Conservation (phyloP, 805 yeast genomes). For the Starmera caribaea region DNA sequence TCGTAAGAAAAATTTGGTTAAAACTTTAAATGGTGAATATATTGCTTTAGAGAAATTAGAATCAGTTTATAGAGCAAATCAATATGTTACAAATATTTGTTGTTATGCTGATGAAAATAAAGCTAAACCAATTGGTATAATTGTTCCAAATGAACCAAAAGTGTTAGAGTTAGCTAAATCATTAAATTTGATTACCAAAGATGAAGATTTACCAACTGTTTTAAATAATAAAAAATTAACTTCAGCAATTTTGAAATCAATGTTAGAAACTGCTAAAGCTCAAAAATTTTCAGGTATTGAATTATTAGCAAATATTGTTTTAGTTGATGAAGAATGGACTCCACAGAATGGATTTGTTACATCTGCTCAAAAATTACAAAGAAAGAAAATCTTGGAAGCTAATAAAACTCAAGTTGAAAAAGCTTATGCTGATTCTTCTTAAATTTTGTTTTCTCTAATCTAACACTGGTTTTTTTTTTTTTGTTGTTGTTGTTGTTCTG, state of each 20-base stretch:
- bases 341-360: conserved; percentile 93
- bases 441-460: neutral
- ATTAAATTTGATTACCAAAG: conserved; percentile 36
- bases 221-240: conserved; percentile 48
- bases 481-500: no score
- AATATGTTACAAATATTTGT: conserved; percentile 71
- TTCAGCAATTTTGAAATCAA: conserved; percentile 42
- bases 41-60: conserved; percentile 95
- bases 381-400: conserved; percentile 73
- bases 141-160: conserved; percentile 68
- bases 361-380: conserved; percentile 92
- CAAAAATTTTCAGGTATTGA: conserved; percentile 86
- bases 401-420: conserved; percentile 59
- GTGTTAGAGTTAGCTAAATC: conserved; percentile 52
- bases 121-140: conserved; percentile 88
- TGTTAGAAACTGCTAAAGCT: conserved; percentile 65
- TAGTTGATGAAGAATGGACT: conserved; percentile 92
- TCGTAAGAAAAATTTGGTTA: conserved; percentile 91
- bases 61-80: conserved; percentile 78
- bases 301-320: conserved; percentile 64
- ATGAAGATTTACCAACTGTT: conserved; percentile 35
- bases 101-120: conserved; percentile 84
- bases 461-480: no score
- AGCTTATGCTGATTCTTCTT: conserved; percentile 31
- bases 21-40: conserved; percentile 95